Conservation (phyloP, 495 filamentous ascomycete species). For the Daldinia bambusicola region DNA sequence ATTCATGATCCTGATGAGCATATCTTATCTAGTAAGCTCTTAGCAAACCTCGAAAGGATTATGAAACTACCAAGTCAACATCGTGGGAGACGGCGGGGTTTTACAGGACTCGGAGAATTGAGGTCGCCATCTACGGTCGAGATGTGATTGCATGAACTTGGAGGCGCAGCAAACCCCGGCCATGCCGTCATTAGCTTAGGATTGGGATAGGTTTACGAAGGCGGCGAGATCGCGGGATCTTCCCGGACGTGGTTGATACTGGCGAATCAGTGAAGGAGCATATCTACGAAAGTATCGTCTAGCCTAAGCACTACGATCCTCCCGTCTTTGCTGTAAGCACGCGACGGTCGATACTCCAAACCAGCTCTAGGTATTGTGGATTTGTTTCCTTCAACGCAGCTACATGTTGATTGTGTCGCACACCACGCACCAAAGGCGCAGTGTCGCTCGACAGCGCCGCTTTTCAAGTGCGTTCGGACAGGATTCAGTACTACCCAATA, state of each 20-base stretch:
- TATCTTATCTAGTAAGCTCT: slow-evolving; percentile 10
- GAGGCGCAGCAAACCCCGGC: slow-evolving; percentile 37
- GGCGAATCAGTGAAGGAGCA: slow-evolving; percentile 22
- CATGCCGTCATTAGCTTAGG: slow-evolving; percentile 31
- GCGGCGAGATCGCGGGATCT: slow-evolving; percentile 38
- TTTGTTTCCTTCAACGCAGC: neutral
- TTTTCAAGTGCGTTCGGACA: slow-evolving; percentile 11
- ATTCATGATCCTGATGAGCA: slow-evolving; percentile 3
- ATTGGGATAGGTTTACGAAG: slow-evolving; percentile 29
- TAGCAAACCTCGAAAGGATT: slow-evolving; percentile 15
- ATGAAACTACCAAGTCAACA: slow-evolving; percentile 10
- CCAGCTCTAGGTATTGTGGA: neutral
- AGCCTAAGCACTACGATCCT: slow-evolving; percentile 35
- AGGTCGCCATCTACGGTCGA: slow-evolving; percentile 29
- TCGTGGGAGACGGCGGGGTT: slow-evolving; percentile 20
- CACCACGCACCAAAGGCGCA: slow-evolving; percentile 24
- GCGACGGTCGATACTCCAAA: slow-evolving; percentile 10
- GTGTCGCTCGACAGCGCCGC: slow-evolving; percentile 25
- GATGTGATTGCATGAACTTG: slow-evolving; percentile 31
- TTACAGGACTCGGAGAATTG: slow-evolving; percentile 30
- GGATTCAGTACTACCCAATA: slow-evolving; percentile 42
- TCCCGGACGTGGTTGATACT: slow-evolving; percentile 19
- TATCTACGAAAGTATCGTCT: slow-evolving; percentile 14
- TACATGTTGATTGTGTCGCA: slow-evolving; percentile 35
- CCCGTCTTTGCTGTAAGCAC: slow-evolving; percentile 22